Conservation (phyloP, 106 monocot species). For the Apostasia ramifera region DNA sequence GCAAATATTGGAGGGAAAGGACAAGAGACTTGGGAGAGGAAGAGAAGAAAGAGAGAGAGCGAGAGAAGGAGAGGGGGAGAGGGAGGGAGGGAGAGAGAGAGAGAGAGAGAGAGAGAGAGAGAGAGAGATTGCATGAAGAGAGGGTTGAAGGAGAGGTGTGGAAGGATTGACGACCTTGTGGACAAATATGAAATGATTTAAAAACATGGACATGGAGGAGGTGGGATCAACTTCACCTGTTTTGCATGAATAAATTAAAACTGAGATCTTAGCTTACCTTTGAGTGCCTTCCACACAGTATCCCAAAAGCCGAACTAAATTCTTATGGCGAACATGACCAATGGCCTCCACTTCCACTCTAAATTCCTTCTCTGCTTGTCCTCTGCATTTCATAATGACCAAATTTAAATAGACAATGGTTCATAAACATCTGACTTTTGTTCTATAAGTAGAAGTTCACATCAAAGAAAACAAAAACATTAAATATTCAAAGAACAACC, state of each 20-base stretch:
- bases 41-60: too few relatives aligned
- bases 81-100: too few relatives aligned
- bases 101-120: too few relatives aligned
- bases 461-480: not conserved
- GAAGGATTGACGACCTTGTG: too few relatives aligned
- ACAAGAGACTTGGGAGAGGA: too few relatives aligned
- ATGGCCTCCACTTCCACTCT: constrained; percentile 97
- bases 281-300: constrained; percentile 97
- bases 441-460: not conserved
- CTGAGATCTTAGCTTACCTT: constrained; percentile 31
- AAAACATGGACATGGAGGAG: too few relatives aligned
- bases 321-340: constrained; percentile 97
- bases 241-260: not conserved
- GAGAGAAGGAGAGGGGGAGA: too few relatives aligned
- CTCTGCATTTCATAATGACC: constrained; percentile 26
- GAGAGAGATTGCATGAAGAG: too few relatives aligned
- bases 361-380: constrained; percentile 97
- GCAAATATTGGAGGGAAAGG: too few relatives aligned
- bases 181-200: too few relatives aligned
- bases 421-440: not conserved
- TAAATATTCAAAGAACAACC: not conserved
- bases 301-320: constrained; percentile 88
- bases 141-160: too few relatives aligned
- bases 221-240: too few relatives aligned
- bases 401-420: not conserved